Evolutionary conservation across 2,329 filamentous ascomycete genomes (phyloP).

Genomic region (Cladosporium sp.): DNA sequence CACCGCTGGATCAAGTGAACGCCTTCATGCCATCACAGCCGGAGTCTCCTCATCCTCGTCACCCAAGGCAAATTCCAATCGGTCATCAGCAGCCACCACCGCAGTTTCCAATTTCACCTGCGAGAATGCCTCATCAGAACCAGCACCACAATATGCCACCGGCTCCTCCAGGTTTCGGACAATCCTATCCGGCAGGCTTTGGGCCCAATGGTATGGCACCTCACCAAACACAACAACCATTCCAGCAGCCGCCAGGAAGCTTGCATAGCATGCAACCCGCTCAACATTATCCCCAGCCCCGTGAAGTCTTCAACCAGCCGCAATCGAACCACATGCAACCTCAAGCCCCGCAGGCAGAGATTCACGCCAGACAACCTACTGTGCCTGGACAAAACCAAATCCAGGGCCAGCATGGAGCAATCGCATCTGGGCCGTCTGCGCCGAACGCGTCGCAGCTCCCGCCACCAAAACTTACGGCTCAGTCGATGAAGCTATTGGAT

Average conservation of each 20-base stretch:
- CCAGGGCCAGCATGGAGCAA: slow-evolving; percentile 12
- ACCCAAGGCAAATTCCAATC: slow-evolving; percentile 41
- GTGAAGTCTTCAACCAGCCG: neutral
- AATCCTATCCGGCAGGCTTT: neutral
- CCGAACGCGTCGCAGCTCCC: slow-evolving; percentile 56
- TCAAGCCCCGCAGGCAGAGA: neutral
- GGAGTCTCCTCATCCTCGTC: slow-evolving; percentile 50
- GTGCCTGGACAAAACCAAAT: neutral
- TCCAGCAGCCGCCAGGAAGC: neutral
- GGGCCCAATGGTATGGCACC: neutral
- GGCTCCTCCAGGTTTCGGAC: slow-evolving; percentile 7
- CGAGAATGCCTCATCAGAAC: slow-evolving; percentile 21
- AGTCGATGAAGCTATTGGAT: slow-evolving; percentile 54
- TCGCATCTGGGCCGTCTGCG: slow-evolving; percentile 39
- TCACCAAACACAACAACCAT: neutral
- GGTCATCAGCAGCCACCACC: slow-evolving; percentile 47
- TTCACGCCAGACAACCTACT: neutral
- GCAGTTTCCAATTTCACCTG: slow-evolving; percentile 42
- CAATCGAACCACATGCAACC: neutral
- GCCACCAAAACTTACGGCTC: slow-evolving; percentile 53
- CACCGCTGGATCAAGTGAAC: slow-evolving; percentile 4
- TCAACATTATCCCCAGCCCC: neutral
- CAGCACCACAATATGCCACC: slow-evolving; percentile 21
- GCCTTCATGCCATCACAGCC: slow-evolving; percentile 19
- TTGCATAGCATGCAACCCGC: neutral